Evolutionary conservation across 352 stramenopile species (phyloP), one percentile per base, ranked within the genome.

Genomic region (Peronospora farinosa): DNA sequence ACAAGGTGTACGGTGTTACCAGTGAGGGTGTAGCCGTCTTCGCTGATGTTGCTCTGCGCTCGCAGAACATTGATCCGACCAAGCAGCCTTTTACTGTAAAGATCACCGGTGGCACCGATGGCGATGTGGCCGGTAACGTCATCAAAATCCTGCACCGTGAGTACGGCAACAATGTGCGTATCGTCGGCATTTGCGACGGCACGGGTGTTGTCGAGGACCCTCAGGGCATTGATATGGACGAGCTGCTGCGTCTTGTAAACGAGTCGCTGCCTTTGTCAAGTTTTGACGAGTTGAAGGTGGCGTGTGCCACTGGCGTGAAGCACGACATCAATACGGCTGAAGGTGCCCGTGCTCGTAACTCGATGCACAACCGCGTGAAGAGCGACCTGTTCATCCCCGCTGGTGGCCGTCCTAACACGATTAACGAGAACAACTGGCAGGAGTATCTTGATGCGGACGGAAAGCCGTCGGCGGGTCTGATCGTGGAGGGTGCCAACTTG

Each of bases 91-190:
- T 88, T 56, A 88, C 79, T 23, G 67, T 88, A 39, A 87, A 86
- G 69, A 87, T 92, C 57, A 98, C 95, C 17, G 94, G 96, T 40
- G 95, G 96, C 23, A 96, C 96, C 6, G 95, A 99, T 69, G 96
- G 95, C 17, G 96, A 98, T 60, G 95, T 99, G 6, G 95, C 89
- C 38, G 95, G 95, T 27, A 98, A 99, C 64, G 95, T 98, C 55
- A 96, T 98, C 49, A 98, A 98, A 65, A 98, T 99, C 62, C 63
- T 98, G 42, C 62, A 93, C 69, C 83, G 95, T 21, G 95, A 99
- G 53, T 84, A 86, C 56, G 76, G 77, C 53, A 94, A 91, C 63
- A 96, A 95, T 49, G 69, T 99, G 37, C 93, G 91, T n/a, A 82
- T 99, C 33, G 92, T 96, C 5, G 74, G 78, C 25, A 88, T 88